Base-by-base conservation (phyloP, 1,139 yeast species). In the Candida labiduridarum region DNA sequence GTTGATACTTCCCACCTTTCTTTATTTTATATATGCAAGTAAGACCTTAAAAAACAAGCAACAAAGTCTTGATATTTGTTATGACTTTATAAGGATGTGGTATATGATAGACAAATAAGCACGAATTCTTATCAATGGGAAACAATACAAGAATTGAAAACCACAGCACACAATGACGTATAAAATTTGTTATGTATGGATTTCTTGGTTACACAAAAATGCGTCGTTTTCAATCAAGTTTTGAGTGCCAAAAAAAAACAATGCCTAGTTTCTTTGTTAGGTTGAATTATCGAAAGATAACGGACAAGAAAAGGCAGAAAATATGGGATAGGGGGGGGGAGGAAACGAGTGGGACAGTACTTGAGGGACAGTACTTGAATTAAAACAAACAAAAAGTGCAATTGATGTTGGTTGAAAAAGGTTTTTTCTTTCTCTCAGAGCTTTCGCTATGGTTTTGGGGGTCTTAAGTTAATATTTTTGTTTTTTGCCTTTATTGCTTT, bases 151-250 rank as follows among this genome's bases (percentile, higher is more conserved):
- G 14, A 14, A 8, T 12, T 12, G 14, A 33, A 33, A 31, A 31
- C 34, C 34, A 31, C 25, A 35, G 25, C n/a, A 18, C 8, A 36
- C 40, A 36, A 36, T 36, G 25, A 18, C 16, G 40, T 36, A n/a
- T 36, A 11, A 36, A 36, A 18, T 18, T 36, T 7, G 16, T 15
- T 16, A 10, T 36, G 27, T n/a, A 2, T 15, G 15, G 22, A 36
- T 16, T 36, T 36, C 40, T 19, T 36, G 40, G 14, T 36, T 36
- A 36, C 40, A 36, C 40, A 36, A 35, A 35, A 35, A 16, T 15
- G 39, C 25, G 9, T 14, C 15, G 2, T n/a, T 35, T 12, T 35
- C 12, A 35, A 14, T 30, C 34, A 30, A 30, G 31, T 29, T 12
- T 9, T 11, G 14, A 12, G 14, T 14, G 35, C 14, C 35, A 33